Base-by-base conservation (phyloP, 2,329 filamentous ascomycete species). In the Tolypocladium inflatum region DNA sequence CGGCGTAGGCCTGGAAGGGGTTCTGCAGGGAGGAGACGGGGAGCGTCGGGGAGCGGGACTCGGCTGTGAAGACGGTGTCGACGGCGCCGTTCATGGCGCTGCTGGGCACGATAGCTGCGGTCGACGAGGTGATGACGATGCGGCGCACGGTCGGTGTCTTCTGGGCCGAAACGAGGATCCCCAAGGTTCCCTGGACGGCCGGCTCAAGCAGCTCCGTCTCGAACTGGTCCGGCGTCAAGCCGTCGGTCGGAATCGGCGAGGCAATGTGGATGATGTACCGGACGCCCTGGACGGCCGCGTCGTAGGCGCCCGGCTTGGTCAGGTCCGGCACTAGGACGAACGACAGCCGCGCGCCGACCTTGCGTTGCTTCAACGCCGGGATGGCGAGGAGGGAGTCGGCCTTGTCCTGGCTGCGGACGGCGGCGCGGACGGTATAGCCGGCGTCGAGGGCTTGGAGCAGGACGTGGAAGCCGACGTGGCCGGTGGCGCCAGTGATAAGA, bases 81-180 rank as follows among this genome's bases (percentile, higher is more conserved):
- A 42, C 59, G 57, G 13, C 11, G 15, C 13, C 39, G 21, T 9
- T 3, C 26, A 39, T 17, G 17, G 51, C 55, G 35, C 2, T 2
- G 19, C 2, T 0, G 23, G 57, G 56, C 35, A 55, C 50, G 9
- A 67, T 55, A 41, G 70, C 66, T 1, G 60, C 64, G 15, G 69
- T 64, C 1, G 74, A 77, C 6, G 69, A 72, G 2, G 76, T 78
- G 55, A 79, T 73, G 21, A 78, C 71, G 10, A 79, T 63, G 17
- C 73, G 68, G 57, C 70, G 67, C n/a, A 79, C 67, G 0, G 19
- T 37, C 4, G 48, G 6, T 19, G 48, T 2, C 48, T 52, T 52
- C 63, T 68, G 1, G 64, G 75, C 76, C 0, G 74, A 67, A 26
- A 71, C 61, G 2, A 79, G 66, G 8, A 78, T 68, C 6, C 65